Conservation (phyloP, 73 alveolate genomes). For the Tetrahymena thermophila region DNA sequence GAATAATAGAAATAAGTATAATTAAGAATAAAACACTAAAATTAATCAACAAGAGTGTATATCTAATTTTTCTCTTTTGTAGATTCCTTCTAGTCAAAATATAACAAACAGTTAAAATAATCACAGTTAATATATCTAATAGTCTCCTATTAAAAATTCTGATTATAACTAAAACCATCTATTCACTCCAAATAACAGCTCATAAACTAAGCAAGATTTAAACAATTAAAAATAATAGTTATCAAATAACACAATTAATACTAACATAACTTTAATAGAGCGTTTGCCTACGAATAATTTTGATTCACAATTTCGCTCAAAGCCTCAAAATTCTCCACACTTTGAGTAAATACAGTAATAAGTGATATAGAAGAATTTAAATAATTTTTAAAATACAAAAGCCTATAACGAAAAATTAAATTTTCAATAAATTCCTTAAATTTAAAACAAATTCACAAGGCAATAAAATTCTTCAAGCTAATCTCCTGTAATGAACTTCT, state of each 20-base stretch:
- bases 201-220: background rate
- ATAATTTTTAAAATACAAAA: background rate
- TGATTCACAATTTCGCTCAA: background rate
- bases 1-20: background rate
- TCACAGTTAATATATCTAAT: background rate
- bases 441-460: background rate
- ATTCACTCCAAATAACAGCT: background rate
- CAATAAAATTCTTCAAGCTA: background rate
- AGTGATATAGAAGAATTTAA: background rate
- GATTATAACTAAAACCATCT: background rate
- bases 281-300: background rate
- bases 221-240: background rate
- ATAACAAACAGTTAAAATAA: background rate
- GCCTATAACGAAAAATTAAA: background rate
- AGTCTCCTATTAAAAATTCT: background rate
- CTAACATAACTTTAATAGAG: background rate
- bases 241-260: background rate
- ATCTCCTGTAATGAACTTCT: background rate
- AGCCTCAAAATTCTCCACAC: background rate
- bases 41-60: background rate
- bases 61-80: background rate
- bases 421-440: background rate
- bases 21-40: background rate
- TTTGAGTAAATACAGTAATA: background rate
- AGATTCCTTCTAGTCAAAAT: background rate